Evolutionary conservation across 441 rosid genomes (phyloP).

Genomic region (Erysimum pusillum): DNA sequence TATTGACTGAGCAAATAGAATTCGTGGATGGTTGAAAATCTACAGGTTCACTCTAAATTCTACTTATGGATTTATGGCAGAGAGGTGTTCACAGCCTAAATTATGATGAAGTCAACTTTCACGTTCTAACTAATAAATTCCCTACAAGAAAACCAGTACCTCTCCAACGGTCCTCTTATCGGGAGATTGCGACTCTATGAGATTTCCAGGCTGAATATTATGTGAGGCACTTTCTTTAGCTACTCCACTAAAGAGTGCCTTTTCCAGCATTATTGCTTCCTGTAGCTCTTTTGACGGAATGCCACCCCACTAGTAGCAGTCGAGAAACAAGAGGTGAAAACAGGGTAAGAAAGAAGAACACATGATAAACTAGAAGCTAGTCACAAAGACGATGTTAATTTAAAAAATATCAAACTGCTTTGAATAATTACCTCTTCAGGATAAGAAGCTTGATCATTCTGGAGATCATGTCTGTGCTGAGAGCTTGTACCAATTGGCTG

Average conservation of each 20-base stretch:
- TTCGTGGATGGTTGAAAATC: constrained; percentile 11
- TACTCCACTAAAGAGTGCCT: constrained; percentile 62
- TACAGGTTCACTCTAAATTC: constrained; percentile 6
- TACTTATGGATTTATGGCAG: not conserved
- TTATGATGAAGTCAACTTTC: constrained; percentile 10
- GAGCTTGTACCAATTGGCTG: constrained; percentile 46
- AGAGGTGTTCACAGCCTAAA: not conserved
- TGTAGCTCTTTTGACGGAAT: constrained; percentile 71
- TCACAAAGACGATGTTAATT: not conserved
- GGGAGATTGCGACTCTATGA: constrained; percentile 26
- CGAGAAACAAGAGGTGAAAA: constrained; percentile 17
- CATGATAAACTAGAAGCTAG: constrained; percentile 23
- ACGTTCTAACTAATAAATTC: constrained; percentile 11
- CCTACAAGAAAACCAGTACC: constrained; percentile 35
- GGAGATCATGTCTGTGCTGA: constrained; percentile 38
- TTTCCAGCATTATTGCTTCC: constrained; percentile 74
- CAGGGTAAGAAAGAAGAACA: constrained; percentile 29
- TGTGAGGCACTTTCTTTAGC: constrained; percentile 45
- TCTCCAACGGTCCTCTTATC: constrained; percentile 16
- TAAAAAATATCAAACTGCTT: constrained; percentile 8
- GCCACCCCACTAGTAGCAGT: constrained; percentile 60
- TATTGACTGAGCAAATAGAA: not conserved
- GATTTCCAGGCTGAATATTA: constrained; percentile 37
- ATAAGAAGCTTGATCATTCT: constrained; percentile 42
- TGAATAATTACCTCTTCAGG: constrained; percentile 51